Conservation (phyloP, 2,329 filamentous ascomycete species). For the Aspergillus tanneri region DNA sequence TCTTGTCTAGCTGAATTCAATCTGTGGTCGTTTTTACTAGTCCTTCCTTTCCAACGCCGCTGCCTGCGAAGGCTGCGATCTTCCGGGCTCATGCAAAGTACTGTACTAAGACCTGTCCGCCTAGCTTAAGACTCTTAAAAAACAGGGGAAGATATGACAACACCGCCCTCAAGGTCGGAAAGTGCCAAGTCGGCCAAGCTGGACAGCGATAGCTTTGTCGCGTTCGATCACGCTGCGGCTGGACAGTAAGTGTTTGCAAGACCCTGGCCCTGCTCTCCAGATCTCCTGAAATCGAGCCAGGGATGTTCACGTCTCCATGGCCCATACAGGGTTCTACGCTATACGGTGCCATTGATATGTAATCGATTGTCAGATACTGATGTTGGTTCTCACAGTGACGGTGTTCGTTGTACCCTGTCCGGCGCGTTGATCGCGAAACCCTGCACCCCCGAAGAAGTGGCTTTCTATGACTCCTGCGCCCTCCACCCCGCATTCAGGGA, state of each 20-base stretch:
- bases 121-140: no score
- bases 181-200: slow-evolving; percentile 35
- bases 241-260: slow-evolving; percentile 47
- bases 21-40: neutral
- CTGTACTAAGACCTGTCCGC: neutral
- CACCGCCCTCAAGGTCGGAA: slow-evolving; percentile 33
- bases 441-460: slow-evolving; percentile 79
- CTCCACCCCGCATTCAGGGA: slow-evolving; percentile 71
- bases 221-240: slow-evolving; percentile 48
- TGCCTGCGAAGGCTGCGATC: no score
- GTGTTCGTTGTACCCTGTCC: slow-evolving; percentile 78
- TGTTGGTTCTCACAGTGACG: slow-evolving; percentile 64
- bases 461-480: slow-evolving; percentile 79
- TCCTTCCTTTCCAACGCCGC: neutral
- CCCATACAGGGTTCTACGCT: no score
- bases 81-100: neutral
- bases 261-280: neutral
- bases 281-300: no score
- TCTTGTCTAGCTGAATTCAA: neutral
- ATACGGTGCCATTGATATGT: no score
- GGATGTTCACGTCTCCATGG: no score
- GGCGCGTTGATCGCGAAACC: slow-evolving; percentile 93
- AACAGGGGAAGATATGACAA: slow-evolving; percentile 34
- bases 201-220: slow-evolving; percentile 42
- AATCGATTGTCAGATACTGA: neutral